Evolutionary conservation across 2,329 filamentous ascomycete genomes (phyloP).

Genomic region (Penicillium fuscoglaucum): DNA sequence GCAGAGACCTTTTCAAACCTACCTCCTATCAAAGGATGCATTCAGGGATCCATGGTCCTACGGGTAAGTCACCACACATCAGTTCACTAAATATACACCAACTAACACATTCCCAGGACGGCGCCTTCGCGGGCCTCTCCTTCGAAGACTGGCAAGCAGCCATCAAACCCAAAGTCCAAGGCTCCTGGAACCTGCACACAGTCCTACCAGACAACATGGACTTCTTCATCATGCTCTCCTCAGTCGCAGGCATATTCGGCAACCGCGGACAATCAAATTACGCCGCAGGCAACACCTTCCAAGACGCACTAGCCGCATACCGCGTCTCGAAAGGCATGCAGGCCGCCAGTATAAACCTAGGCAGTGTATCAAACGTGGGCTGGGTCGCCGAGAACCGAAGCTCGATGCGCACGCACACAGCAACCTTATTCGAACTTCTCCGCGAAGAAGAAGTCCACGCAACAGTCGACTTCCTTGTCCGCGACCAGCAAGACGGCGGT

Average conservation of each 20-base stretch:
- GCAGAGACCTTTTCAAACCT: constrained; percentile 3
- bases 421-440: constrained; percentile 23
- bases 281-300: constrained; percentile 41
- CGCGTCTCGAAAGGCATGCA: constrained; percentile 24
- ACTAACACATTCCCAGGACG: constrained; percentile 16
- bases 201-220: constrained; percentile 35
- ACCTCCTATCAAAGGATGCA: constrained; percentile 28
- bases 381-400: constrained; percentile 33
- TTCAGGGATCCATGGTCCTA: constrained; percentile 27
- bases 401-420: constrained; percentile 13
- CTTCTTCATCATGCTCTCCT: constrained; percentile 48
- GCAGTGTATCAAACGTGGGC: constrained; percentile 36
- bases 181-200: constrained; percentile 39
- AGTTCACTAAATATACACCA: not conserved
- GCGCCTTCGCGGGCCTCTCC: constrained; percentile 32
- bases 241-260: constrained; percentile 46
- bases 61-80: constrained; percentile 11
- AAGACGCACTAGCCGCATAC: constrained; percentile 38
- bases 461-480: constrained; percentile 22
- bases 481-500: constrained; percentile 2
- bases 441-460: constrained; percentile 27
- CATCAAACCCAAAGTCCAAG: constrained; percentile 43
- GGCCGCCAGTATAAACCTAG: constrained; percentile 29
- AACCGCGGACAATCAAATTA: constrained; percentile 50
- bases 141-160: constrained; percentile 41